These are phyloP conservation scores for Castanospermum australe DNA, from an alignment of 306 rosid species.

Conservation along the genomic window DNA sequence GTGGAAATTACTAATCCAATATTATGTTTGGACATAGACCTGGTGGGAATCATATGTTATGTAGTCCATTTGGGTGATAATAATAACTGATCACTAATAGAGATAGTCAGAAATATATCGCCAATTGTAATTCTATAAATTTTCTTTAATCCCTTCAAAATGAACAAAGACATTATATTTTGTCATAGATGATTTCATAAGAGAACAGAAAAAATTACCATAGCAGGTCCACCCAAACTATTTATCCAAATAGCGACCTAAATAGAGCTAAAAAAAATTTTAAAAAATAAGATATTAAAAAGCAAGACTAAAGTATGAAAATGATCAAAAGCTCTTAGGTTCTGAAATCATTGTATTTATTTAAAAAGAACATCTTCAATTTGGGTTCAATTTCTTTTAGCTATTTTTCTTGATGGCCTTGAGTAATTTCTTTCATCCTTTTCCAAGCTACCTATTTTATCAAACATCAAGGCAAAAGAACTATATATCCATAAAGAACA, in stretches of 20 bases:
- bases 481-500: neutral
- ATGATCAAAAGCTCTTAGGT: neutral
- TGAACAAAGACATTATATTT: neutral
- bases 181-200: neutral
- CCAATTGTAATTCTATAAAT: neutral
- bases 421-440: neutral
- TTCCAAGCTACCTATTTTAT: neutral
- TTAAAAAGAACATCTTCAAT: neutral
- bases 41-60: neutral
- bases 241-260: slow-evolving; percentile 4
- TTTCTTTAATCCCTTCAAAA: neutral
- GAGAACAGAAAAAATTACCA: slow-evolving; percentile 3
- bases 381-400: neutral
- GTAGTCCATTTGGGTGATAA: neutral
- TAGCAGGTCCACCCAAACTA: slow-evolving; percentile 18
- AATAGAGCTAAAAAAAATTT: slow-evolving; percentile 2
- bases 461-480: neutral
- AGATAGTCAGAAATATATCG: neutral
- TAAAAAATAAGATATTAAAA: neutral
- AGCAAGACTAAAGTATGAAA: neutral
- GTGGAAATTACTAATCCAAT: neutral
- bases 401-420: neutral
- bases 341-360: neutral
- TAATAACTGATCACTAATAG: neutral
- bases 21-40: neutral